Base-by-base conservation (phyloP, 2,329 filamentous ascomycete genomes). In the Fusarium piperis region DNA sequence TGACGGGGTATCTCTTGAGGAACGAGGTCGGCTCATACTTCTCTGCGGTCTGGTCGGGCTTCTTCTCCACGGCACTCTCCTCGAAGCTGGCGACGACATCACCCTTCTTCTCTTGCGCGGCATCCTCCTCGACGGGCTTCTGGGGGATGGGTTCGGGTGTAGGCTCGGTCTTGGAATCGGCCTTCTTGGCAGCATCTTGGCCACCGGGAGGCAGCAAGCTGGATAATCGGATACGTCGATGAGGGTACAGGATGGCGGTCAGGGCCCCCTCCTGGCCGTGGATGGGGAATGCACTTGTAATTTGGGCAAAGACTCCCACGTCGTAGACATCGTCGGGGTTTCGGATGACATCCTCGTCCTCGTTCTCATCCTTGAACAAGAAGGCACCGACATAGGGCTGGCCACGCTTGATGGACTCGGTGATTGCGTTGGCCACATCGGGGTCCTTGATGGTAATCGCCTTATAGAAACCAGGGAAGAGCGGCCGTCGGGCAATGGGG, bases 391-490 rank as follows among this genome's bases (percentile, higher is more conserved):
- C 94, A 77, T 99, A 99, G 26, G 95, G 97, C 81, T 99, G 97
- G 1, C 96, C 96, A 59, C 95, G 89, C 86, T 97, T 97, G 80
- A 98, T 94, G 88, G 97, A 96, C 79, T 99, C 97, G 65, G 95
- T 93, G 73, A 99, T 97, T 23, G 96, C 96, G 39, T 91, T 91
- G 15, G 95, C 93, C 36, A 99, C 96, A 75, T 96, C 93, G 18
- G 93, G 93, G 78, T 99, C 94, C 79, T 94, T 92, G 74, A 99
- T 97, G 4, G 95, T 99, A 74, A 99, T 96, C 11, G 96, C 95
- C 83, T 99, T 99, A 85, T 99, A 99, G 83, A 98, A 99, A 2
- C 96, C 96, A 1, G 96, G 96, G 82, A 98, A 99, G 13, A 99
- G 85, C 12, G 96, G 96, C 59, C 96, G 89, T 81, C 97, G 94